These are phyloP conservation scores for Groenewaldozyma salmanticensis DNA, from an alignment of 805 yeast species.

Conservation along the genomic window DNA sequence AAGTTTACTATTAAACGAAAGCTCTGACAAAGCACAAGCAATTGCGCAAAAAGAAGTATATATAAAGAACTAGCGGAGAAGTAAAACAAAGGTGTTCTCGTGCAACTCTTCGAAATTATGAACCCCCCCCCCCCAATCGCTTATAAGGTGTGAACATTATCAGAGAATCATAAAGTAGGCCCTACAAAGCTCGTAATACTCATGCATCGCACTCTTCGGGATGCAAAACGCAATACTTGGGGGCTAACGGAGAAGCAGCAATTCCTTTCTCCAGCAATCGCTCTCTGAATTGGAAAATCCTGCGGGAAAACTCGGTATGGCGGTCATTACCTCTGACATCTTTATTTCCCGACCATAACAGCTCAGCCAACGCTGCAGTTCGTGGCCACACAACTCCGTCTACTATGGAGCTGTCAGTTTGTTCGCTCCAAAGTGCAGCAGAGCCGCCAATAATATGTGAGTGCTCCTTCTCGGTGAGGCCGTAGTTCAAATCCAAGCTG, in stretches of 20 bases:
- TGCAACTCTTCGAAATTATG: no score
- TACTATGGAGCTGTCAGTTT: constrained; percentile 27
- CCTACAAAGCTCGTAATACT: no score
- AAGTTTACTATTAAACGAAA: no score
- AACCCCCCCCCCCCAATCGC: no score
- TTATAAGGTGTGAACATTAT: no score
- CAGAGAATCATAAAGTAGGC: no score
- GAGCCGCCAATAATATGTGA: constrained; percentile 32
- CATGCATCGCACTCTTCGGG: constrained; percentile 31
- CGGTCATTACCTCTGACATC: constrained; percentile 14
- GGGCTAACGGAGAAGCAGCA: constrained; percentile 29
- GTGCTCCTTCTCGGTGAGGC: constrained; percentile 26
- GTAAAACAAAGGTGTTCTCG: no score
- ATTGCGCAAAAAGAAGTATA: no score
- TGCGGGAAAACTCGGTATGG: constrained; percentile 23
- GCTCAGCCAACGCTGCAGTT: constrained; percentile 34
- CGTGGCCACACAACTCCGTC: constrained; percentile 33
- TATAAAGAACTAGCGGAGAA: no score
- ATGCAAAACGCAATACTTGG: constrained; percentile 27
- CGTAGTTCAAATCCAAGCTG: constrained; percentile 27
- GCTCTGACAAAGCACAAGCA: no score
- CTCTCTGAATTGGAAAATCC: constrained; percentile 32
- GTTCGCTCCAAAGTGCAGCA: constrained; percentile 34
- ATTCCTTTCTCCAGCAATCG: constrained; percentile 29
- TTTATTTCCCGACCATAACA: constrained; percentile 34